Base-by-base conservation (phyloP, 1,284 basidiomycete species). In the Ganoderma sinense region DNA sequence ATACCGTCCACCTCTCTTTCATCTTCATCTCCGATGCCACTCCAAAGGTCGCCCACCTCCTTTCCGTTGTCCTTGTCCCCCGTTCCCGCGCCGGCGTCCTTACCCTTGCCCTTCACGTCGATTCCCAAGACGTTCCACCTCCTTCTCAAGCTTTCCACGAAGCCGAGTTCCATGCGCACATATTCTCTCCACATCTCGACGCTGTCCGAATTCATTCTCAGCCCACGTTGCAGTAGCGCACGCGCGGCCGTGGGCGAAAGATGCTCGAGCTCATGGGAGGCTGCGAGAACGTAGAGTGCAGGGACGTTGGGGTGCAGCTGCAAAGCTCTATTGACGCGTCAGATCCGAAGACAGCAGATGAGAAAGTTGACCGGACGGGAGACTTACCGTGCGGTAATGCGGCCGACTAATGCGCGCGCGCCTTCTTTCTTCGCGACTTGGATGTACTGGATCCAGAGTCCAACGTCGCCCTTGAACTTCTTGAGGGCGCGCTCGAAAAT, bases 401-500 rank as follows among this genome's bases (percentile, higher is more conserved):
- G 85, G 7, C 93, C 92, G 3, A 96, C 94, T 14, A 97, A 86
- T 67, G 94, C 91, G 16, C 90, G 86, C 74, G 97, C 96, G 5
- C 92, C 90, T 78, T 94, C 90, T 59, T 89, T 87, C 79, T 94
- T 92, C 1, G 96, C 96, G 45, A 95, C 88, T 71, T 94, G 87
- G 69, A 97, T 90, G 78, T 98, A 98, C 71, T 96, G 91, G 63
- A 94, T 84, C 97, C 97, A 98, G 0, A 97, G 86, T 1, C 88
- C 91, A 6, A 97, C 86, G 77, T 98, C 96, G 20, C 88, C 88
- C 77, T 96, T 96, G 87, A 98, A 97, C 78, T 93, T 94, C 79
- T 89, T 91, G 20, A 97, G 86, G 3, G 95, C 95, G 31, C 97
- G 90, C 81, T 98, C 96, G 75, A 97, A 96, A 74, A 98, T 96